These are phyloP conservation scores for Helminthosporium solani DNA, from an alignment of 2,329 filamentous ascomycete genomes.

Conservation along the genomic window DNA sequence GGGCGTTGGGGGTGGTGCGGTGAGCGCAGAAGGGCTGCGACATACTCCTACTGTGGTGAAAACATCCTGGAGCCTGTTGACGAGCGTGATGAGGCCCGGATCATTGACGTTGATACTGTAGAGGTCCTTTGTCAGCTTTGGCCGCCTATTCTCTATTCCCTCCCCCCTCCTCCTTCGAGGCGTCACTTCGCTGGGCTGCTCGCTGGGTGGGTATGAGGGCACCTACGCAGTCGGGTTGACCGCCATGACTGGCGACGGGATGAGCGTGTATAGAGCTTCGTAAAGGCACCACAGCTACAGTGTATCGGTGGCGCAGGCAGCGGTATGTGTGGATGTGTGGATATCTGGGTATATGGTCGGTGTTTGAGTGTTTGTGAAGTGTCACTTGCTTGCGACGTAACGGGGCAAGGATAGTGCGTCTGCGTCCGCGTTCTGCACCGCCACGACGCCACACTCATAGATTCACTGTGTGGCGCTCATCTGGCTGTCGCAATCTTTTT, in stretches of 20 bases:
- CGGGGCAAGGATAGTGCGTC: neutral
- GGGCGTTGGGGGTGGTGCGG: conserved; percentile 10
- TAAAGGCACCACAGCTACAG: neutral
- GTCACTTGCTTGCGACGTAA: conserved; percentile 2
- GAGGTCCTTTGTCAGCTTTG: conserved; percentile 27
- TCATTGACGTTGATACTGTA: conserved; percentile 71
- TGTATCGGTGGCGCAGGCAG: neutral
- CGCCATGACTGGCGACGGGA: conserved; percentile 39
- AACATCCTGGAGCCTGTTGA: conserved; percentile 99
- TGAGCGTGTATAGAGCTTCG: conserved; percentile 6
- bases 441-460: no score
- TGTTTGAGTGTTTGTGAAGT: neutral
- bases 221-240: conserved; percentile 45
- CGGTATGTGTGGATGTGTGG: neutral
- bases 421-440: neutral
- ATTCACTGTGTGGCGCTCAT: no score
- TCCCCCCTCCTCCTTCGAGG: no score
- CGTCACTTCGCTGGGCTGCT: no score
- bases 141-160: conserved; percentile 1
- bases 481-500: neutral
- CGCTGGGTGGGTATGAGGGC: conserved; percentile 11
- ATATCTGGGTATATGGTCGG: neutral
- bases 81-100: conserved; percentile 71
- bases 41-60: conserved; percentile 90
- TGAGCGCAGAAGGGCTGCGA: conserved; percentile 21